Evolutionary conservation across 345 rosid species (phyloP).

Genomic region (Gossypium herbaceum): DNA sequence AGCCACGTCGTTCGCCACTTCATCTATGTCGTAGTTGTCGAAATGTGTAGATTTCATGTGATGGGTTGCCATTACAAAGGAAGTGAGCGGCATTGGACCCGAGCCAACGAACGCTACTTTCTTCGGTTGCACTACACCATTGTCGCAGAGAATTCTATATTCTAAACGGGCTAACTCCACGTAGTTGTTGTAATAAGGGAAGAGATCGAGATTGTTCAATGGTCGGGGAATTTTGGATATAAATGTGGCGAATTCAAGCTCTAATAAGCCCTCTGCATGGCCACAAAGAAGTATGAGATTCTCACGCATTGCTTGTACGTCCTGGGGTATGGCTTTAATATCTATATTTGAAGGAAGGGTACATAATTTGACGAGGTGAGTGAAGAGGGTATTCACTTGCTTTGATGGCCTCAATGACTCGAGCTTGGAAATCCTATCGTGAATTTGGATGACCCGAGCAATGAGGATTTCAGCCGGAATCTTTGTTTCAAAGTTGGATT

Average conservation of each 20-base stretch:
- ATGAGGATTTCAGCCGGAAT: background rate
- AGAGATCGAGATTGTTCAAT: slow-evolving; percentile 26
- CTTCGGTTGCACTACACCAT: slow-evolving; percentile 27
- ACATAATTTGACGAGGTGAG: slow-evolving; percentile 9
- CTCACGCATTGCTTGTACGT: slow-evolving; percentile 22
- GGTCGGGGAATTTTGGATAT: slow-evolving; percentile 27
- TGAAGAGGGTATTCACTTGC: slow-evolving; percentile 8
- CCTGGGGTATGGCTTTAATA: background rate
- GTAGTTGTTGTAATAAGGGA: slow-evolving; percentile 38
- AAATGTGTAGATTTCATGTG: slow-evolving; percentile 30
- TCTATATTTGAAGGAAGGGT: slow-evolving; percentile 8
- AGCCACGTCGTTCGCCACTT: slow-evolving; percentile 29
- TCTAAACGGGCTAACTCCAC: slow-evolving; percentile 32
- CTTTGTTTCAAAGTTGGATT: background rate
- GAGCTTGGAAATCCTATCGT: slow-evolving; percentile 7
- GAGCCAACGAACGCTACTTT: slow-evolving; percentile 41
- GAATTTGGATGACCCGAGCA: background rate
- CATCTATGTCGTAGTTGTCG: slow-evolving; percentile 37
- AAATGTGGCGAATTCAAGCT: slow-evolving; percentile 35
- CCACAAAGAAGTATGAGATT: slow-evolving; percentile 32
- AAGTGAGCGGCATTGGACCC: slow-evolving; percentile 46
- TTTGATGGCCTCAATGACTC: slow-evolving; percentile 8
- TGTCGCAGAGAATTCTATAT: slow-evolving; percentile 22
- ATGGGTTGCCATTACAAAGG: slow-evolving; percentile 34
- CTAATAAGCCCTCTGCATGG: slow-evolving; percentile 34